These are phyloP conservation scores for Closterium sp. DNA, from an alignment of 139 green algal species.

Conservation along the genomic window DNA sequence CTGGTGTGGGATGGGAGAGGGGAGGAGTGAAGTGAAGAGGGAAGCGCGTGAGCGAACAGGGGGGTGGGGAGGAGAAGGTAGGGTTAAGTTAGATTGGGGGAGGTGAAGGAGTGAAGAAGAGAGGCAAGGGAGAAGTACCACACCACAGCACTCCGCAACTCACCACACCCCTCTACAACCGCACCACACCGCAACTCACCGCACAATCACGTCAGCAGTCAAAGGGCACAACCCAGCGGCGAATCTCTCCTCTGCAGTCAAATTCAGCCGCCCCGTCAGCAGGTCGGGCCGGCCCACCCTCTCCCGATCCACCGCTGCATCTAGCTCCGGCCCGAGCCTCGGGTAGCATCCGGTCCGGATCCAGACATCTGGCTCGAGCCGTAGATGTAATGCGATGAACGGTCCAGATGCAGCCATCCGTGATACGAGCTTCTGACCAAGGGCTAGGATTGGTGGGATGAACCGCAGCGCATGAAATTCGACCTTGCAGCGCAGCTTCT, in stretches of 20 bases:
- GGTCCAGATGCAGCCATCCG: slow-evolving; percentile 16
- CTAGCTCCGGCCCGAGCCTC: slow-evolving; percentile 18
- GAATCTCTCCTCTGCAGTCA: slow-evolving; percentile 16
- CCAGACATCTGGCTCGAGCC: slow-evolving; percentile 39
- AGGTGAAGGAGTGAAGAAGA: no score
- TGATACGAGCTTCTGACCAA: neutral
- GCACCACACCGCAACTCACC: neutral
- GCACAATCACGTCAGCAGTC: slow-evolving; percentile 2
- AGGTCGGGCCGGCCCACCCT: slow-evolving; percentile 12
- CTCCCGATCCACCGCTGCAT: slow-evolving; percentile 16
- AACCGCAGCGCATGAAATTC: neutral
- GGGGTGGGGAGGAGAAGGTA: no score
- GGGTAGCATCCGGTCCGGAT: slow-evolving; percentile 34
- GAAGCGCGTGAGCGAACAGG: no score
- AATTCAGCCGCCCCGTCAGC: slow-evolving; percentile 13
- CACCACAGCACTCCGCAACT: no score
- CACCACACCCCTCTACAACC: no score
- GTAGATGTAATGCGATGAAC: slow-evolving; percentile 31
- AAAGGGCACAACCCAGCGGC: slow-evolving; percentile 25
- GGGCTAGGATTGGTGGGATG: neutral
- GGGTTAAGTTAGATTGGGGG: no score
- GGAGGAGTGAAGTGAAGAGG: neutral
- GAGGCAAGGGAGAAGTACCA: no score
- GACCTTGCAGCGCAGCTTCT: slow-evolving; percentile 39
- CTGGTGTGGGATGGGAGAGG: neutral